These are phyloP conservation scores for Colletotrichum sp. DNA, from an alignment of 2,329 filamentous ascomycete species.

Conservation along the genomic window DNA sequence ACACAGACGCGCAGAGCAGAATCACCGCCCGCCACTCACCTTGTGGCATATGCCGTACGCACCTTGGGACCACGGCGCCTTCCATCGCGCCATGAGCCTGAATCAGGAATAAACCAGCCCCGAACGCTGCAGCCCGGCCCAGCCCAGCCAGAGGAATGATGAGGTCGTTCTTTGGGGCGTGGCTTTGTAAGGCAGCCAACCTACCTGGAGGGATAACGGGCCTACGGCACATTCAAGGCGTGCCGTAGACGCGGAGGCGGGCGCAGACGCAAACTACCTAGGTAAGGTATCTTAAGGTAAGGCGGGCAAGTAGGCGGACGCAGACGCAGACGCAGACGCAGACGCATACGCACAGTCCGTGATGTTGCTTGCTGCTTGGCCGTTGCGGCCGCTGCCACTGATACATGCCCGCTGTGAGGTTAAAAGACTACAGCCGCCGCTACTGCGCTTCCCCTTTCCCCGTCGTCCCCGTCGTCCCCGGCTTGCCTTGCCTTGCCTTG, in stretches of 20 bases:
- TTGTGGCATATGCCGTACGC: not conserved
- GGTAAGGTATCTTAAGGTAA: not conserved
- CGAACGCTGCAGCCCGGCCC: not conserved
- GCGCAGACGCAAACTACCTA: not conserved
- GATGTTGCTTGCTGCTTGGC: not conserved
- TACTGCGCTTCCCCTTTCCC: not conserved
- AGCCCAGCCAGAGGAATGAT: not conserved
- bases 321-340: not conserved
- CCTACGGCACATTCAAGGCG: not conserved
- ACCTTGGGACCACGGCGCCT: not conserved
- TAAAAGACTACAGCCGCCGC: not conserved
- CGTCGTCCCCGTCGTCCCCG: not conserved
- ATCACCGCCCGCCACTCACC: not conserved
- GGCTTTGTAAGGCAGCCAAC: not conserved
- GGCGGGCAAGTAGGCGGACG: not conserved
- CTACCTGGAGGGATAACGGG: not conserved
- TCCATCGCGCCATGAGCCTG: not conserved
- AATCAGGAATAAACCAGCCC: not conserved
- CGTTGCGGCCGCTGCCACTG: constrained; percentile 1
- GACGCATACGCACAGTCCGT: not conserved
- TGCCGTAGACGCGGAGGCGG: not conserved
- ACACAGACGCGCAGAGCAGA: not conserved
- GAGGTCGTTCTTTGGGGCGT: not conserved
- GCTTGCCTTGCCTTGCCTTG: not conserved
- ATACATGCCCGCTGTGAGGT: not conserved